Evolutionary conservation across 2,329 filamentous ascomycete species (phyloP), one percentile per base, ranked within the genome.

Genomic region (Cytospora mali): DNA sequence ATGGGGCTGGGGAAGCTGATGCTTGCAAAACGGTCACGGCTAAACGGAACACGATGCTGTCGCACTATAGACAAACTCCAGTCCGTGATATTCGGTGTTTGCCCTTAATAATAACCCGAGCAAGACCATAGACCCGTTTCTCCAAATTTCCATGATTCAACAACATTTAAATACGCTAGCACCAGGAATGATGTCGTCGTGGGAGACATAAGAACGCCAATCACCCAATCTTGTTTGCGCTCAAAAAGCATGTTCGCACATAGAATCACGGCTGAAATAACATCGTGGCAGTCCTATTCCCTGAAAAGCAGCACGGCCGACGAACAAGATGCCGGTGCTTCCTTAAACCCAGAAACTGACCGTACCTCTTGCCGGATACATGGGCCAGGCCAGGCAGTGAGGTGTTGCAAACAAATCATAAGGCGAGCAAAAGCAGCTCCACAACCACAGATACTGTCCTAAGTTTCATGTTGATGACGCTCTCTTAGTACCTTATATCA

Each of bases 101-200:
- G 62, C 35, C 21, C n/a, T 53, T 23, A 64, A 61, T 61, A 23
- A 42, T 64, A 57, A 16, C 53, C 62, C 62, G 62, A 61, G 33
- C 14, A 21, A 51, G 49, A 33, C 25, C 18, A 21, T 25, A 49
- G 16, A 31, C 27, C 28, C 21, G 21, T 52, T 27, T n/a, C 14
- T 16, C 16, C 35, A 35, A 6, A 21, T 33, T n/a, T 11, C 50
- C 27, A 2, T 23, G 21, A 46, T 46, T 10, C 42, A 46, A 23
- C n/a, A 2, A 23, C n/a, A n/a, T n/a, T n/a, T 23, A 10, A 3
- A 4, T 23, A 13, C 42, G 42, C 42, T n/a, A 11, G 6, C 11
- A 11, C 21, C 42, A 23, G n/a, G 13, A 21, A 13, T n/a, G 42
- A 13, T 16, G 35, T 39, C 21, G 11, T 23, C 35, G 35, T n/a